Percentiles rank a stretch among this genome's conserved stretches.
Conservation (phyloP, 139 green algal genomes). For the Volvox reticuliferus region DNA sequence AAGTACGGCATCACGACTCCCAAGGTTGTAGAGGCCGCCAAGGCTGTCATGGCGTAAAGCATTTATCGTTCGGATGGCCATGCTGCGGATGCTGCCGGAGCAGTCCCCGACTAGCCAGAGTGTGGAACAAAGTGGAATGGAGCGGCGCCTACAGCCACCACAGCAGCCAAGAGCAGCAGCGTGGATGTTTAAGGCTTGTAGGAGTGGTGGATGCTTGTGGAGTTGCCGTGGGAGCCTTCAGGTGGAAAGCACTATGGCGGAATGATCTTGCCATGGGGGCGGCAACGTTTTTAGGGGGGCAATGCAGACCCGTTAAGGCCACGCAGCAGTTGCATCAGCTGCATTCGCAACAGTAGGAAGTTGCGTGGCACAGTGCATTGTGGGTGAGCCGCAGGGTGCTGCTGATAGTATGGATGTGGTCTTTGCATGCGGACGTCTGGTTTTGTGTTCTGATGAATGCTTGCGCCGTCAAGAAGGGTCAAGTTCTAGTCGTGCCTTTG, state of each 20-base stretch:
- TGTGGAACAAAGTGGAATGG: no score
- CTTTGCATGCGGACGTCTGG: no score
- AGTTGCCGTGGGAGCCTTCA: no score
- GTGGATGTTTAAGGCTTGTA: no score
- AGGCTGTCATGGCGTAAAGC: constrained; percentile 58
- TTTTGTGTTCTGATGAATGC: no score
- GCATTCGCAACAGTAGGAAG: not conserved
- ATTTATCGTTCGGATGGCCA: no score
- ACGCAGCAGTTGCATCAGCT: not conserved
- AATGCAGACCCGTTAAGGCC: not conserved
- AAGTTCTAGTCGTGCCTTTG: not conserved
- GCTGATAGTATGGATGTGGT: not conserved
- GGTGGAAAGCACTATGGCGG: no score
- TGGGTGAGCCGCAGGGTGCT: not conserved
- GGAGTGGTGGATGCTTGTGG: no score
- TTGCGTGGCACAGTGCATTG: not conserved
- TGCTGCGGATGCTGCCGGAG: no score
- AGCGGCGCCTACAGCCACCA: not conserved
- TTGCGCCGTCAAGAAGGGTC: not conserved
- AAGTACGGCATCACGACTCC: constrained; percentile 95
- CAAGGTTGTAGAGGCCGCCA: constrained; percentile 82
- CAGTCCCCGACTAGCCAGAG: no score
- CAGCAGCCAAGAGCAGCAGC: not conserved
- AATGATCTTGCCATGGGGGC: no score
- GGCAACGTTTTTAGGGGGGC: no score